Evolutionary conservation across 306 rosid genomes (phyloP).

Genomic region (Trifolium fragiferum): DNA sequence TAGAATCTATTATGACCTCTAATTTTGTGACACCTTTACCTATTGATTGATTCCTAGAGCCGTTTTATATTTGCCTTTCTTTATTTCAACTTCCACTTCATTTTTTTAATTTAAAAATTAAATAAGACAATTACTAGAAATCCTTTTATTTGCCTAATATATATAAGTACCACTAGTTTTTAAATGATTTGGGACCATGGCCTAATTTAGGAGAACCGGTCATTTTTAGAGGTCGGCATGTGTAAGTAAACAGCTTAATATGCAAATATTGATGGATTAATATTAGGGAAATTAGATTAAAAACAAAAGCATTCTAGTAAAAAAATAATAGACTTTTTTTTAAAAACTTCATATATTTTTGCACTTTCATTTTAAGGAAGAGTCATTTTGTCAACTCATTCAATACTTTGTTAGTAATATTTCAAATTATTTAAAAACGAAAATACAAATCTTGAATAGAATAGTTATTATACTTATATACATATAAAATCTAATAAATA

Average conservation of each 20-base stretch:
- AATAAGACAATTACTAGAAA: neutral
- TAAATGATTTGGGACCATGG: neutral
- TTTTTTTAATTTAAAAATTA: neutral
- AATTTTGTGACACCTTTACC: neutral
- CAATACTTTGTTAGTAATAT: no score
- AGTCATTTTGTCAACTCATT: no score
- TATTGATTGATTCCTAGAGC: slow-evolving; percentile 22
- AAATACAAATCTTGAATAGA: no score
- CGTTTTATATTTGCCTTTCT: neutral
- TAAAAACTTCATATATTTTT: no score
- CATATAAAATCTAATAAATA: no score
- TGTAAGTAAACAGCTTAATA: no score
- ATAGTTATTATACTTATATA: no score
- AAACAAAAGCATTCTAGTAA: no score
- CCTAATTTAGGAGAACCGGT: neutral
- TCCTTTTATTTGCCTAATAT: neutral
- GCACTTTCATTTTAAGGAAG: no score
- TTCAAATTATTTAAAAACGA: no score
- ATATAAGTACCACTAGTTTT: neutral
- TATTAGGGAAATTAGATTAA: no score
- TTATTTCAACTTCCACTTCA: neutral
- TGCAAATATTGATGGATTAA: neutral
- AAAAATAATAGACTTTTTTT: no score
- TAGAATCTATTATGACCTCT: neutral
- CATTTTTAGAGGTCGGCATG: neutral